Evolutionary conservation across 352 stramenopile genomes (phyloP).

Genomic region (Globisporangium recalcitrans): DNA sequence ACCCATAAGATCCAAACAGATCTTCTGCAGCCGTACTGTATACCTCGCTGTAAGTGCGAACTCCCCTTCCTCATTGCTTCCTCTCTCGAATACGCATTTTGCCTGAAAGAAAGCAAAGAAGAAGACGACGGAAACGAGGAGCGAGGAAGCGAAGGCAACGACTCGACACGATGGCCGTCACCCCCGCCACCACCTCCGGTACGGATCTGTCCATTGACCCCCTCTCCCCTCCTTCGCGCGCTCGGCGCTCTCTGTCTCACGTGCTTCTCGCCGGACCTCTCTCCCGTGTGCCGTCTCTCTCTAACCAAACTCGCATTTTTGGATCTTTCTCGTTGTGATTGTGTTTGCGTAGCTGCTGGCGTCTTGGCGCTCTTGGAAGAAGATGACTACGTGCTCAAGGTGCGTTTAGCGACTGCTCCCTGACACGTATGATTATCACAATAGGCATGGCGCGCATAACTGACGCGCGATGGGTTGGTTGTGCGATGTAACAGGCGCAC

Average conservation of each 20-base stretch:
- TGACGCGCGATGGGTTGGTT: slow-evolving; percentile 10
- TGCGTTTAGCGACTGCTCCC: slow-evolving; percentile 16
- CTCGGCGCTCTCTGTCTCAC: not conserved
- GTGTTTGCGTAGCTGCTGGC: slow-evolving; percentile 52
- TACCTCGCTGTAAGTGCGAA: slow-evolving; percentile 1
- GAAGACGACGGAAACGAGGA: slow-evolving; percentile 6
- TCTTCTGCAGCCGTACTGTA: not conserved
- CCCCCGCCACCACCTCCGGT: slow-evolving; percentile 14
- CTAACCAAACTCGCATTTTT: not conserved
- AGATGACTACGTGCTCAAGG: slow-evolving; percentile 87
- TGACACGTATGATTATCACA: not conserved
- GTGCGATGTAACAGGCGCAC: slow-evolving; percentile 51
- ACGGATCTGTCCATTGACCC: not conserved
- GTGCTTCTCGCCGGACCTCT: not conserved
- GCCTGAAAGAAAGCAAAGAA: slow-evolving; percentile 8
- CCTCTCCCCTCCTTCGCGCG: not conserved
- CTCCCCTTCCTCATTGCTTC: slow-evolving; percentile 10
- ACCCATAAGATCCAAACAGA: slow-evolving; percentile 4
- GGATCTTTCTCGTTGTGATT: slow-evolving; percentile 14
- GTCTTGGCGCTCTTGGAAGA: slow-evolving; percentile 89
- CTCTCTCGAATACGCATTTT: slow-evolving; percentile 13
- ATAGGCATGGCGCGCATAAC: not conserved
- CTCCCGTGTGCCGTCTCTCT: not conserved
- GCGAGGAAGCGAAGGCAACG: not conserved
- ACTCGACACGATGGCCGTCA: slow-evolving; percentile 13